These are phyloP conservation scores for Graphilbum sp. DNA, from an alignment of 2,329 filamentous ascomycete species.

Conservation along the genomic window DNA sequence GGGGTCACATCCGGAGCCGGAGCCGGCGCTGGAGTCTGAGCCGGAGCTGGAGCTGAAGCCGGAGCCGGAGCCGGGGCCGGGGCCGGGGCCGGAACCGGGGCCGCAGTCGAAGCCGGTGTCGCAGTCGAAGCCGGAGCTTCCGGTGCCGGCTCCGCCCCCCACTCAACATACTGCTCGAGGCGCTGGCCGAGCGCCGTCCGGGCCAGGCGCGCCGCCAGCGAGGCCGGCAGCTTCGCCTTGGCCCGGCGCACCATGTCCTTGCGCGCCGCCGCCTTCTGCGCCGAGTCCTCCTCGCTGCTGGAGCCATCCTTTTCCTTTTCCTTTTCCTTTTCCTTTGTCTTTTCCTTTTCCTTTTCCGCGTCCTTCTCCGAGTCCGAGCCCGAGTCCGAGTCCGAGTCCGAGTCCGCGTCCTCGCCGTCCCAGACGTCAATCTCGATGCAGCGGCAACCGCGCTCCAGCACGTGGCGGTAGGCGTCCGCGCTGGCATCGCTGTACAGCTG, in stretches of 20 bases:
- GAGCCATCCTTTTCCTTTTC: too few relatives aligned
- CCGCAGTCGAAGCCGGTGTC: too few relatives aligned
- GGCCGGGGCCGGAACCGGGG: neutral
- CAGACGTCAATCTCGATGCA: constrained; percentile 94
- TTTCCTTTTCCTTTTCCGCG: neutral
- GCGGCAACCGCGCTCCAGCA: constrained; percentile 68
- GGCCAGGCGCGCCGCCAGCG: constrained; percentile 27
- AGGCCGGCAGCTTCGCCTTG: constrained; percentile 35
- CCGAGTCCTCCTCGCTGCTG: constrained; percentile 18
- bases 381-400: constrained; percentile 14
- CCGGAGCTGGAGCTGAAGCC: neutral
- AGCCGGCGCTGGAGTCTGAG: too few relatives aligned
- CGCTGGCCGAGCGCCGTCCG: constrained; percentile 30
- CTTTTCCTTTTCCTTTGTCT: too few relatives aligned
- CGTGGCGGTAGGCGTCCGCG: constrained; percentile 73
- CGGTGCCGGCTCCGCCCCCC: constrained; percentile 11
- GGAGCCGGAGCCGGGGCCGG: neutral
- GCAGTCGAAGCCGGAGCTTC: neutral
- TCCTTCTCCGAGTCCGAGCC: neutral
- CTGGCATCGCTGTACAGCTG: constrained; percentile 79
- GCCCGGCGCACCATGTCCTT: constrained; percentile 47
- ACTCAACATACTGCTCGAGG: constrained; percentile 18
- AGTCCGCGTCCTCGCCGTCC: constrained; percentile 65
- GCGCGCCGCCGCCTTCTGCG: constrained; percentile 22
- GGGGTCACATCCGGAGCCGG: too few relatives aligned